These are phyloP conservation scores for Lachancea nothofagi DNA, from an alignment of 805 yeast species.

Conservation along the genomic window DNA sequence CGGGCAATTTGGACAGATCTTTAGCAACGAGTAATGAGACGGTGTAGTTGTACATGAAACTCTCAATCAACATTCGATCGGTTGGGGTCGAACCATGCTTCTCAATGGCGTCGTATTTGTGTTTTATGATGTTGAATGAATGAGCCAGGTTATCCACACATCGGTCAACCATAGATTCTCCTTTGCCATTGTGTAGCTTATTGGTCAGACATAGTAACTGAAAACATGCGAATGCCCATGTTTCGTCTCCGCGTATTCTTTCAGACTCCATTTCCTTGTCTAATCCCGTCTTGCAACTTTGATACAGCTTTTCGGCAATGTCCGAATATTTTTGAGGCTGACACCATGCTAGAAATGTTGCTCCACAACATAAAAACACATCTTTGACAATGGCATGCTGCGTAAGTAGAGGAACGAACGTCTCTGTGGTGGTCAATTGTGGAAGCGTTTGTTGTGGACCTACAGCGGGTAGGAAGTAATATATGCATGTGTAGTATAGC, in stretches of 20 bases:
- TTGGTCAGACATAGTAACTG: constrained; percentile 17
- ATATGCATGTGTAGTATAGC: constrained; percentile 17
- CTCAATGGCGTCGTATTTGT: constrained; percentile 11
- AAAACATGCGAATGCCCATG: constrained; percentile 20
- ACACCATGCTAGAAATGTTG: constrained; percentile 21
- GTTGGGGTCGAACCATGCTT: constrained; percentile 14
- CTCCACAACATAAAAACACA: constrained; percentile 20
- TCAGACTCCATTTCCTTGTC: constrained; percentile 10
- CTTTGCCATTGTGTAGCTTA: constrained; percentile 17
- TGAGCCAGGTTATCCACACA: constrained; percentile 18
- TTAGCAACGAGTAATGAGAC: constrained; percentile 18
- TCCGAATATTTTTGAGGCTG: constrained; percentile 16
- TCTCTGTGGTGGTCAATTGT: constrained; percentile 17
- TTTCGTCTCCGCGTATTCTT: constrained; percentile 16
- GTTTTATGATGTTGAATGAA: constrained; percentile 17
- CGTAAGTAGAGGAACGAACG: constrained; percentile 16
- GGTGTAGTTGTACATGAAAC: constrained; percentile 21
- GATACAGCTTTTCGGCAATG: constrained; percentile 16
- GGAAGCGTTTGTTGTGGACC: constrained; percentile 21
- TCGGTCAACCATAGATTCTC: constrained; percentile 16
- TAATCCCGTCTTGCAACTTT: constrained; percentile 12
- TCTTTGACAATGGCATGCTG: constrained; percentile 16
- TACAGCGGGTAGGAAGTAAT: constrained; percentile 18
- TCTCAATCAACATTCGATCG: constrained; percentile 19
- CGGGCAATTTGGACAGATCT: constrained; percentile 16